Percentiles rank a stretch among this genome's conserved stretches.
Evolutionary conservation across 1,284 basidiomycete species (phyloP).

Genomic region (Marasmius tenuissimus): DNA sequence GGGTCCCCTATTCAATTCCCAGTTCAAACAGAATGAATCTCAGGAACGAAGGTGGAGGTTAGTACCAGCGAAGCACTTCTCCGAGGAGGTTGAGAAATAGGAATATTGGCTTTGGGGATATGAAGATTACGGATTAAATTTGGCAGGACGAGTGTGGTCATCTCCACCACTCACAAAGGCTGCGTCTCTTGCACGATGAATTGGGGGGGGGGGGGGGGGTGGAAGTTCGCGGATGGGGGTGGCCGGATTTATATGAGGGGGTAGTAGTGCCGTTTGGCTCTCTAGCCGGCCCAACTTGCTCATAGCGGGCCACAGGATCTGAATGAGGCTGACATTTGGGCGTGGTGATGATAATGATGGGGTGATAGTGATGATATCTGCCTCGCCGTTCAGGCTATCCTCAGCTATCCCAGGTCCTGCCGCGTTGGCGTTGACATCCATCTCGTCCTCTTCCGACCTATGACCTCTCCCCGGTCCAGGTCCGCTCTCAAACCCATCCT

Average conservation of each 20-base stretch:
- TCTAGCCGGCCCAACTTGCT: not conserved
- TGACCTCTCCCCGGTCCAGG: no score
- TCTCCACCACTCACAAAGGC: no score
- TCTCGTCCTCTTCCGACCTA: not conserved
- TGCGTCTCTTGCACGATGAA: no score
- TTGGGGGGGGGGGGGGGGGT: no score
- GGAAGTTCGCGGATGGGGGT: not conserved
- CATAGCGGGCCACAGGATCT: conserved; percentile 6
- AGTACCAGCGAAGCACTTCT: conserved; percentile 51
- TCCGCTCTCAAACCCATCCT: not conserved
- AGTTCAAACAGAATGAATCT: conserved; percentile 51
- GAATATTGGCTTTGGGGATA: not conserved
- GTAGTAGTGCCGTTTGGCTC: no score
- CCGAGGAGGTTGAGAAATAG: conserved; percentile 31
- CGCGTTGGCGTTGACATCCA: not conserved
- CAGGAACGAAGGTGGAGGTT: conserved; percentile 60
- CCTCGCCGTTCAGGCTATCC: no score
- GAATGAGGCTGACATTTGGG: not conserved
- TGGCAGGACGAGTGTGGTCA: no score
- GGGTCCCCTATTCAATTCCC: conserved; percentile 61
- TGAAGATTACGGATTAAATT: not conserved
- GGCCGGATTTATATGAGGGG: not conserved
- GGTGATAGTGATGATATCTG: no score
- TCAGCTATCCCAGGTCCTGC: not conserved
- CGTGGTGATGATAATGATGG: no score